A percentile compares a stretch with the other conserved stretches of the same genome.
Evolutionary conservation across 306 rosid species (phyloP).

Genomic region (Canavalia gladiata): DNA sequence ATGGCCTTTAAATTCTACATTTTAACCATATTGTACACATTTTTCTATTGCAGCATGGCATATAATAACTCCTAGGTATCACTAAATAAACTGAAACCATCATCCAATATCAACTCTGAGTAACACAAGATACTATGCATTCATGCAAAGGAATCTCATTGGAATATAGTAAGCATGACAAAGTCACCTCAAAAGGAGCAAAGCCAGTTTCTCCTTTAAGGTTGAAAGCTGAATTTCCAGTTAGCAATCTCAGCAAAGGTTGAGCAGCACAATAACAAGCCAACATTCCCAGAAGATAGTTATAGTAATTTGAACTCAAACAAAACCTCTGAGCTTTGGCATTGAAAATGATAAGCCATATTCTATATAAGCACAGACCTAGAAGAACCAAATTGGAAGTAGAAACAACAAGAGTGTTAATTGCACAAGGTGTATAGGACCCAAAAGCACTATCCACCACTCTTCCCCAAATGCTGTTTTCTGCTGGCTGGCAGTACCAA

Average conservation of each 20-base stretch:
- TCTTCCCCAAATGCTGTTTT: constrained; percentile 67
- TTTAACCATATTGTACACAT: constrained; percentile 15
- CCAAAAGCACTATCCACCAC: constrained; percentile 75
- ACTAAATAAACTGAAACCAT: constrained; percentile 26
- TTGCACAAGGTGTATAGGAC: constrained; percentile 86
- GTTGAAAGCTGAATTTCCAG: constrained; percentile 64
- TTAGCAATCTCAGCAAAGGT: constrained; percentile 70
- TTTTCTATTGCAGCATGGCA: constrained; percentile 22
- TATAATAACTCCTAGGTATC: background rate
- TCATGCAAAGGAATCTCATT: constrained; percentile 7
- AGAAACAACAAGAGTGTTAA: constrained; percentile 73
- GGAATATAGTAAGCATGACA: background rate
- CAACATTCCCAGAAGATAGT: constrained; percentile 60
- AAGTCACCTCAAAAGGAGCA: constrained; percentile 85
- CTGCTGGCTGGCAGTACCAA: constrained; percentile 84
- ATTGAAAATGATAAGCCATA: constrained; percentile 64
- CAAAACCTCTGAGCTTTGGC: constrained; percentile 63
- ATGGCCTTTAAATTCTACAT: constrained; percentile 7
- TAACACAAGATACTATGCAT: background rate
- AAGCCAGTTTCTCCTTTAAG: constrained; percentile 57
- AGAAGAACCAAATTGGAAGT: constrained; percentile 76
- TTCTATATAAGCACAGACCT: constrained; percentile 68
- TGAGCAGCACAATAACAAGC: constrained; percentile 70
- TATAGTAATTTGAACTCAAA: constrained; percentile 72
- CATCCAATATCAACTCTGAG: constrained; percentile 27